Evolutionary conservation across 257 asterid species (phyloP).

Genomic region (Nicotiana sylvestris): DNA sequence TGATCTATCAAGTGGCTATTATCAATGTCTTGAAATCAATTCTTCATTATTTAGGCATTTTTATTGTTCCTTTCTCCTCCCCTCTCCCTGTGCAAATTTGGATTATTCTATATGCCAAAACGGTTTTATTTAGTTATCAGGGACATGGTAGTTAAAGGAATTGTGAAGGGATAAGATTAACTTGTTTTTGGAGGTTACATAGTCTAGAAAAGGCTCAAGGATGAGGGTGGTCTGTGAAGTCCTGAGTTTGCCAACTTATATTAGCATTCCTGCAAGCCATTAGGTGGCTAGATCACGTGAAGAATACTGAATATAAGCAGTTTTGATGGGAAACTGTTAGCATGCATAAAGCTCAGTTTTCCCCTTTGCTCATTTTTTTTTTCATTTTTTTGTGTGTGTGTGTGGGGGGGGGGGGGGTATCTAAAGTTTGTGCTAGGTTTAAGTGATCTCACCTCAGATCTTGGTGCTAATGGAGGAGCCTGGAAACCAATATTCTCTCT

Average conservation of each 20-base stretch:
- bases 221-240: background rate
- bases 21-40: background rate
- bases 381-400: too few species aligned
- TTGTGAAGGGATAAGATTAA: background rate
- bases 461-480: background rate
- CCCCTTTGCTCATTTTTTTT: background rate
- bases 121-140: constrained; percentile 4
- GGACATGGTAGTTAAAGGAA: background rate
- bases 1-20: background rate
- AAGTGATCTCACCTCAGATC: background rate
- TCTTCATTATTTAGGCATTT: background rate
- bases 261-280: background rate
- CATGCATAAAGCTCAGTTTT: background rate
- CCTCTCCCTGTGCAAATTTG: background rate
- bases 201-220: background rate
- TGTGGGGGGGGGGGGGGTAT: too few species aligned
- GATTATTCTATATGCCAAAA: background rate
- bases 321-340: background rate
- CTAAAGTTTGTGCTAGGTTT: background rate
- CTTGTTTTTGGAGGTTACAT: background rate
- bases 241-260: background rate
- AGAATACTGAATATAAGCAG: background rate
- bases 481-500: background rate
- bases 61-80: background rate
- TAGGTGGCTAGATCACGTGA: background rate